phyloP scores from a whole-genome alignment of 129 eudicot genomes.

The Dittrichia graveolens region DNA sequence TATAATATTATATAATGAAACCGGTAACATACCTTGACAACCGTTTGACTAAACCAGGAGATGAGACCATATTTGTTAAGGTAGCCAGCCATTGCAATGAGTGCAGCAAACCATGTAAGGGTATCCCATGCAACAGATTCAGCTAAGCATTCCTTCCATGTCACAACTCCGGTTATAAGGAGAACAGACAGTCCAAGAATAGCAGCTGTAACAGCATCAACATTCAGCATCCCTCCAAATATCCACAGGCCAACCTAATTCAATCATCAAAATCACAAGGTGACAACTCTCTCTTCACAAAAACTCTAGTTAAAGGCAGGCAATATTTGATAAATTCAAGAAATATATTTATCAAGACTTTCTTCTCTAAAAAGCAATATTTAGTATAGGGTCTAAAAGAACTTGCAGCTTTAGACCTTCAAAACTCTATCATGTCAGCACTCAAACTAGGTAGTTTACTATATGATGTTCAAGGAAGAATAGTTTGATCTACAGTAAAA shows the following conservation, averaged over 20 bases:
- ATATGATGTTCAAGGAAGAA: background rate
- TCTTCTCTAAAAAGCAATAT: background rate
- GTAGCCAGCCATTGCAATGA: conserved; percentile 99
- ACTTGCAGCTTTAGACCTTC: background rate
- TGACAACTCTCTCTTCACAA: background rate
- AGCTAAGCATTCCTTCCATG: conserved; percentile 96
- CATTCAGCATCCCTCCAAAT: conserved; percentile 72
- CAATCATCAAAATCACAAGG: conserved; percentile 14
- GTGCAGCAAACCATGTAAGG: conserved; percentile 99
- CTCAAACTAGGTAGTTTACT: background rate
- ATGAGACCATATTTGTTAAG: conserved; percentile 97
- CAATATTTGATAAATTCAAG: background rate
- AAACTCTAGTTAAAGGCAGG: too few relatives aligned
- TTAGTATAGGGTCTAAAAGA: background rate
- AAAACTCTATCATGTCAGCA: background rate
- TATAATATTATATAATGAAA: background rate
- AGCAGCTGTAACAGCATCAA: conserved; percentile 99
- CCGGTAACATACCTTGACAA: conserved; percentile 63
- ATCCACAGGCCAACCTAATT: conserved; percentile 95
- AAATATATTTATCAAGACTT: conserved; percentile 4
- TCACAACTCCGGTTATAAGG: conserved; percentile 87
- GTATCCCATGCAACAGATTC: conserved; percentile 99
- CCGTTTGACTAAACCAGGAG: conserved; percentile 96
- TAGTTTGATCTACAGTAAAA: background rate
- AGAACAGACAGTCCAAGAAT: conserved; percentile 95